These are phyloP conservation scores for Auriculariales sp. DNA, from an alignment of 768 basidiomycete genomes.

Conservation along the genomic window DNA sequence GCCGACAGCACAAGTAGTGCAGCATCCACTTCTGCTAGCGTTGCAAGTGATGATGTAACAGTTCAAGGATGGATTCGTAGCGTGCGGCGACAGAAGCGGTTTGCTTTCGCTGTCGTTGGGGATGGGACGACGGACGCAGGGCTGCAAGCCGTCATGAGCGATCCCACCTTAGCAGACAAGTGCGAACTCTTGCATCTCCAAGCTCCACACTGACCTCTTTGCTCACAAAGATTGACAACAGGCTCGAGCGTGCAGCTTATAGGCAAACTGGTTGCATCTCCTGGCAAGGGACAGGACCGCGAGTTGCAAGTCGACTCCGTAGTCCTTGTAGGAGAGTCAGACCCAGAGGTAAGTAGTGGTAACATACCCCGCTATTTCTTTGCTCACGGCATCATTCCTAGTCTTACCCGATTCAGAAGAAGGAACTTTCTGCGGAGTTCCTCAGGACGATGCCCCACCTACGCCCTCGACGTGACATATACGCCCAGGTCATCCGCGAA, in stretches of 20 bases:
- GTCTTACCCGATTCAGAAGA: conserved; percentile 89
- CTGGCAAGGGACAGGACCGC: conserved; percentile 33
- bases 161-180: too few species aligned
- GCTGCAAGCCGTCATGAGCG: conserved; percentile 63
- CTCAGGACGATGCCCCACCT: conserved; percentile 79
- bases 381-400: conserved; percentile 14
- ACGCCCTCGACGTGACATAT: conserved; percentile 62
- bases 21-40: too few species aligned
- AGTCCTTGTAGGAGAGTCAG: conserved; percentile 38
- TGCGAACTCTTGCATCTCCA: conserved; percentile 2
- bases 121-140: conserved; percentile 65
- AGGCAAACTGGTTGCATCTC: conserved; percentile 32
- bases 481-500: conserved; percentile 62
- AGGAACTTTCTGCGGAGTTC: conserved; percentile 62
- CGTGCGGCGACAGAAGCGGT: conserved; percentile 71
- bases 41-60: too few species aligned
- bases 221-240: conserved; percentile 38
- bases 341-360: conserved; percentile 31
- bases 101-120: conserved; percentile 70
- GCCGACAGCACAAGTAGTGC: neutral
- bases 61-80: conserved; percentile 82
- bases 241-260: conserved; percentile 38
- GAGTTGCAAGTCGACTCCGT: conserved; percentile 38
- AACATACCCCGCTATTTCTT: neutral
- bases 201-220: too few species aligned